Base-by-base conservation (phyloP, 176 grass and related monocot species). In the Tuctoria greenei region DNA sequence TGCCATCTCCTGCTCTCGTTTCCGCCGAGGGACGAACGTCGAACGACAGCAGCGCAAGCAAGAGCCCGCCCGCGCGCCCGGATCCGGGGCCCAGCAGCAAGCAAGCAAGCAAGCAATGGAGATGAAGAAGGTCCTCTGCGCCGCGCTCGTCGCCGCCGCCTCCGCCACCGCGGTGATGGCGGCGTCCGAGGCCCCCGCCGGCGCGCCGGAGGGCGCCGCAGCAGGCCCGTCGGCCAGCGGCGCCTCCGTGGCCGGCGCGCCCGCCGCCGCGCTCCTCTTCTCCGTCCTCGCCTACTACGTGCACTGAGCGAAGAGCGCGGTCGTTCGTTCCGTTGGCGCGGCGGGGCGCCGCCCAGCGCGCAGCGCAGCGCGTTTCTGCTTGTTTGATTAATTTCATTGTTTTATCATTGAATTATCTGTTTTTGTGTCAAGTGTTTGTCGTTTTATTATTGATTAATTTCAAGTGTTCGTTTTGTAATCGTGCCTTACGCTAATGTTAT, bases 211-310 rank as follows among this genome's bases (percentile, higher is more conserved):
- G 34, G 85, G 58, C 1, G 83, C 63, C 1, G 83, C 63, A 15
- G 64, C 87, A 2, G 78, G 64, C 38, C 83, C 83, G 21, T 37
- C 64, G 51, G 49, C 70, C 58, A 84, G 83, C 55, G 87, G 61
- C 54, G 80, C 80, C 35, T 23, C 57, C 27, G 68, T 79, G 5
- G 61, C 52, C 24, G 72, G 62, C 24, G 67, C 68, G 5, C 88
- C 88, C 18, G 51, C 82, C 68, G 40, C 84, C 69, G 85, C 31
- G 70, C 54, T 88, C 64, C 1, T 93, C 64, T 10, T 83, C 85
- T 93, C 91, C 85, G 74, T 93, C 78, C 44, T 93, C 74, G 82
- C 88, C 28, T 85, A 85, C 85, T 91, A 83, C 91, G 54, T 91
- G 41, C 88, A 86, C 82, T 90, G 86, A 93, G 74, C 72, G 49